Evolutionary conservation across 768 basidiomycete species (phyloP).

Genomic region (Auricularia sp.): DNA sequence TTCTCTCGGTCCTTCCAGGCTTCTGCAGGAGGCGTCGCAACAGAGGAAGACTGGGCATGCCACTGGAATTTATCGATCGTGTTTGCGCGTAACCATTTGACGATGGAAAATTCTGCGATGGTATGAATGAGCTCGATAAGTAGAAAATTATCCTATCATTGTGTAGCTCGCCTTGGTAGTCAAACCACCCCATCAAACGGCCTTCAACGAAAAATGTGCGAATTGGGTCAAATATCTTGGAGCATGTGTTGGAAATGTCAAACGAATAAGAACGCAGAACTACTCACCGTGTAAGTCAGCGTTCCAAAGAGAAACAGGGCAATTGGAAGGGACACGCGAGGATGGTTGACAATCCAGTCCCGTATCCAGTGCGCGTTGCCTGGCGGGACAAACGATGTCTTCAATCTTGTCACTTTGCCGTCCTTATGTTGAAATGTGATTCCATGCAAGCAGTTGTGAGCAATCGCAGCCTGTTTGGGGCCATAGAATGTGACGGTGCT

Average conservation of each 20-base stretch:
- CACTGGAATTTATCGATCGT: constrained; percentile 39
- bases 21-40: constrained; percentile 22
- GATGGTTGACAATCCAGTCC: constrained; percentile 81
- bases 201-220: constrained; percentile 74
- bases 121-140: background rate
- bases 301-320: constrained; percentile 83
- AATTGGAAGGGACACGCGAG: constrained; percentile 71
- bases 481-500: constrained; percentile 53
- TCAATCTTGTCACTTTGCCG: constrained; percentile 32
- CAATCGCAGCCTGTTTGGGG: constrained; percentile 62
- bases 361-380: constrained; percentile 57
- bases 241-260: background rate
- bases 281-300: constrained; percentile 71
- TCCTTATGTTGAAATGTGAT: constrained; percentile 25
- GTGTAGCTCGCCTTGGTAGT: constrained; percentile 48
- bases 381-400: constrained; percentile 51
- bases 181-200: constrained; percentile 77
- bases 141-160: too few species aligned
- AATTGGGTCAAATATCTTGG: constrained; percentile 85
- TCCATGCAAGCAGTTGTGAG: constrained; percentile 75
- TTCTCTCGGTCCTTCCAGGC: constrained; percentile 83
- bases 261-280: constrained; percentile 8
- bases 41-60: constrained; percentile 13
- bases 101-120: constrained; percentile 52
- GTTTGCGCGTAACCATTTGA: constrained; percentile 65